Evolutionary conservation across 371 early-diverging fungal genomes (phyloP).

Genomic region (Circinella minor): DNA sequence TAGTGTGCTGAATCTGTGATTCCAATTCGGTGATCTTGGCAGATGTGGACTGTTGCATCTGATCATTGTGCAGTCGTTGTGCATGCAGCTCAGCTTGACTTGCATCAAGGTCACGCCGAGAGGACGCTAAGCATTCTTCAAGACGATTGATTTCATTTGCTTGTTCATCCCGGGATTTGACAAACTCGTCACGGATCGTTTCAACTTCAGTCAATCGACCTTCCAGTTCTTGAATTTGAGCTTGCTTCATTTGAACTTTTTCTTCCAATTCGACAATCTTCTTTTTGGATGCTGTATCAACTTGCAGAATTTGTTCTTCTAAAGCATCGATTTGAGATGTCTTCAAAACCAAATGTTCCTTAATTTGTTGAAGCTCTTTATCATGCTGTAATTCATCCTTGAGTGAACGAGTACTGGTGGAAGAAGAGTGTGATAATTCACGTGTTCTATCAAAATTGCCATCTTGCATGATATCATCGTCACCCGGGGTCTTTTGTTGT

Average conservation of each 20-base stretch:
- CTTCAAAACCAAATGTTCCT: constrained; percentile 4
- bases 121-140: constrained; percentile 11
- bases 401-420: constrained; percentile 1
- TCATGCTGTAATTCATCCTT: constrained; percentile 11
- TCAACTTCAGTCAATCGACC: constrained; percentile 32
- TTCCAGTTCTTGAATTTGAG: constrained; percentile 24
- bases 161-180: constrained; percentile 27
- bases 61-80: constrained; percentile 1
- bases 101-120: constrained; percentile 11
- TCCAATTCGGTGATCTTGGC: constrained; percentile 14
- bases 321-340: constrained; percentile 4
- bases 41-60: constrained; percentile 13
- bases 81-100: constrained; percentile 19
- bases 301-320: constrained; percentile 2
- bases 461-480: neutral
- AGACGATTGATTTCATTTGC: constrained; percentile 22
- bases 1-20: neutral
- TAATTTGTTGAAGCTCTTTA: neutral
- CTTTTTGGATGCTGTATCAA: constrained; percentile 1
- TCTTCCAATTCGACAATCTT: constrained; percentile 13
- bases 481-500: neutral
- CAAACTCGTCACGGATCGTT: constrained; percentile 24
- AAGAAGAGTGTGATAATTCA: neutral
- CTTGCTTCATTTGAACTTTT: constrained; percentile 18
- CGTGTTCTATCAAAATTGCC: neutral